A percentile compares a stretch with the other conserved stretches of the same genome.
These are phyloP conservation scores for Fusarium albosuccineum DNA, from an alignment of 2,329 filamentous ascomycete species.

Conservation along the genomic window DNA sequence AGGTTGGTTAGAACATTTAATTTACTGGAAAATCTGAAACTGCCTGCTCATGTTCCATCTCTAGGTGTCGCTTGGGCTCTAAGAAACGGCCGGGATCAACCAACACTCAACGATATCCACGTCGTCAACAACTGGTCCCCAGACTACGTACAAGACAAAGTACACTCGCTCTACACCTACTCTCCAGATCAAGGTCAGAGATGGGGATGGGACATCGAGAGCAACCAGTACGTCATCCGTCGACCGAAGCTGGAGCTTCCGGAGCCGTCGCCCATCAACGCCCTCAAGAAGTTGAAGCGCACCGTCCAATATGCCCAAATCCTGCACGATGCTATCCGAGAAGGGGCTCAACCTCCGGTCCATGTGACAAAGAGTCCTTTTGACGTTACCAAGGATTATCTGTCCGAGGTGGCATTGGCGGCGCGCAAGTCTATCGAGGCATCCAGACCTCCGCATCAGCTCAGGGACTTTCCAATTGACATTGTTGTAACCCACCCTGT, in stretches of 20 bases:
- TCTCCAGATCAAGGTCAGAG: constrained; percentile 9
- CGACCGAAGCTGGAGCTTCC: constrained; percentile 28
- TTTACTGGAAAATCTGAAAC: too few relatives aligned
- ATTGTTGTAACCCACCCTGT: constrained; percentile 29
- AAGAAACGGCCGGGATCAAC: constrained; percentile 6
- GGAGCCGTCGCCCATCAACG: constrained; percentile 8
- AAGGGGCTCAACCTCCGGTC: constrained; percentile 9
- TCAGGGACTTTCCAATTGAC: constrained; percentile 23
- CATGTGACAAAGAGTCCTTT: constrained; percentile 21
- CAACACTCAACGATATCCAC: constrained; percentile 17
- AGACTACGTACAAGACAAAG: constrained; percentile 14
- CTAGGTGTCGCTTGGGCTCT: constrained; percentile 28
- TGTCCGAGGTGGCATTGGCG: constrained; percentile 11
- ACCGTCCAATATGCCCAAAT: constrained; percentile 18
- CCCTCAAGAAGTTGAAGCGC: constrained; percentile 18
- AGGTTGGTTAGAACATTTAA: constrained; percentile 1
- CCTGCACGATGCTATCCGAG: not conserved
- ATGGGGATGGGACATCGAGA: constrained; percentile 27
- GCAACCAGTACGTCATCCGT: constrained; percentile 28
- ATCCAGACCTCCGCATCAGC: not conserved
- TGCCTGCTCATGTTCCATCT: not conserved
- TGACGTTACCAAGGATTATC: constrained; percentile 30
- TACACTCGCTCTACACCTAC: constrained; percentile 29
- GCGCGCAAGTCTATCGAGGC: constrained; percentile 17
- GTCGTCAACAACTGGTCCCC: constrained; percentile 20